Percentiles rank a stretch among this genome's conserved stretches.
Evolutionary conservation across 1,139 yeast species (phyloP).

Genomic region (Suhomyces maxii): DNA sequence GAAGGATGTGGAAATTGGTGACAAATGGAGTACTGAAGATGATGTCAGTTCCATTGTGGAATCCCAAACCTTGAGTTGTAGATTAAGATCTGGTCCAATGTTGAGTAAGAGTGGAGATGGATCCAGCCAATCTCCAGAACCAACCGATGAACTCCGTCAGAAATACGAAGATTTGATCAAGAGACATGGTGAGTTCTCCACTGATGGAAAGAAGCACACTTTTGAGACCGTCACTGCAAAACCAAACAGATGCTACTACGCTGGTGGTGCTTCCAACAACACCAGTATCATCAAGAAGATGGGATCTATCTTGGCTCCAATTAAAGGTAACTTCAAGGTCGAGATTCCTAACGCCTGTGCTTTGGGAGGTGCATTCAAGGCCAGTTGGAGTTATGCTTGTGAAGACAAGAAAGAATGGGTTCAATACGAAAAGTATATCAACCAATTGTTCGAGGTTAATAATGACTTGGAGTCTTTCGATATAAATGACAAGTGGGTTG

Average conservation of each 20-base stretch:
- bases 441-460: constrained; percentile 41
- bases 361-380: constrained; percentile 89
- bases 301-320: constrained; percentile 67
- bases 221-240: constrained; percentile 45
- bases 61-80: constrained; percentile 82
- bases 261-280: constrained; percentile 87
- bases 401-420: constrained; percentile 39
- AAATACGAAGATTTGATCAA: constrained; percentile 25
- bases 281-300: constrained; percentile 64
- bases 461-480: constrained; percentile 47
- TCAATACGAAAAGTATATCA: constrained; percentile 41
- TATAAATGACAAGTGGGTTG: constrained; percentile 45
- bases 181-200: constrained; percentile 42
- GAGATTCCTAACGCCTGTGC: constrained; percentile 93
- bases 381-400: constrained; percentile 63
- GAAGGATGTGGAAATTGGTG: constrained; percentile 20
- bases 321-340: constrained; percentile 64
- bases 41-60: constrained; percentile 82
- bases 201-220: constrained; percentile 52
- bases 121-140: constrained; percentile 7
- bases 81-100: constrained; percentile 79
- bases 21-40: constrained; percentile 49
- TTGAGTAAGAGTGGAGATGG: constrained; percentile 18
- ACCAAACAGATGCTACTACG: constrained; percentile 75
- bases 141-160: constrained; percentile 12